These are phyloP conservation scores for Trichosanthes truncata DNA, from an alignment of 306 rosid genomes.

Conservation along the genomic window DNA sequence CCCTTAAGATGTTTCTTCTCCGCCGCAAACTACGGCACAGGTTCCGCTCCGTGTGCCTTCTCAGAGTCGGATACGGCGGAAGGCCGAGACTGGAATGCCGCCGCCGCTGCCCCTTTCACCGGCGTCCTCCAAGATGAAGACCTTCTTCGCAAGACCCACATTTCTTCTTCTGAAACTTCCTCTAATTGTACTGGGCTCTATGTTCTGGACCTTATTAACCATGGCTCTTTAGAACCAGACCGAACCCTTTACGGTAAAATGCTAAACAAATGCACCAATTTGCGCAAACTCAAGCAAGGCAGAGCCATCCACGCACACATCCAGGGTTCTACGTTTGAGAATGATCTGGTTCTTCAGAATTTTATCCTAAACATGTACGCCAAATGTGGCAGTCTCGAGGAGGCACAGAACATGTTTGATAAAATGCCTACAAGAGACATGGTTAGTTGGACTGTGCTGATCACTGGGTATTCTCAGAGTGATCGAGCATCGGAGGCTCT, in stretches of 20 bases:
- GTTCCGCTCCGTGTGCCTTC: not conserved
- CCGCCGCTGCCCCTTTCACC: not conserved
- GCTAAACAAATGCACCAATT: constrained; percentile 12
- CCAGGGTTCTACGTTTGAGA: constrained; percentile 3
- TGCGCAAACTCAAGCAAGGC: constrained; percentile 13
- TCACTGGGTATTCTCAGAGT: constrained; percentile 19
- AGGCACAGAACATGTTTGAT: constrained; percentile 12
- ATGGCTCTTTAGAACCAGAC: constrained; percentile 7
- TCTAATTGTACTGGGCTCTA: not conserved
- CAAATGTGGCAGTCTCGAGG: constrained; percentile 12
- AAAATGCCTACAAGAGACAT: constrained; percentile 13
- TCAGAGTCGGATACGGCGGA: not conserved
- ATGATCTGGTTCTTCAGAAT: constrained; percentile 13
- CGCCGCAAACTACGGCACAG: not conserved
- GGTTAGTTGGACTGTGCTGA: constrained; percentile 21
- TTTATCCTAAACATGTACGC: constrained; percentile 15
- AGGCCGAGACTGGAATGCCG: not conserved
- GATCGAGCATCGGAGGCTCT: constrained; percentile 12
- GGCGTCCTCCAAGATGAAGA: constrained; percentile 17
- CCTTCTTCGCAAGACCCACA: constrained; percentile 15
- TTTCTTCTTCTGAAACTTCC: not conserved
- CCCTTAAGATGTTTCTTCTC: not conserved
- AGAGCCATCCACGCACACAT: constrained; percentile 14
- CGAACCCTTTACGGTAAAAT: constrained; percentile 7
- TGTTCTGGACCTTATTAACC: constrained; percentile 11